Evolutionary conservation across 2,329 filamentous ascomycete species (phyloP).

Genomic region (Paramyrothecium sp.): DNA sequence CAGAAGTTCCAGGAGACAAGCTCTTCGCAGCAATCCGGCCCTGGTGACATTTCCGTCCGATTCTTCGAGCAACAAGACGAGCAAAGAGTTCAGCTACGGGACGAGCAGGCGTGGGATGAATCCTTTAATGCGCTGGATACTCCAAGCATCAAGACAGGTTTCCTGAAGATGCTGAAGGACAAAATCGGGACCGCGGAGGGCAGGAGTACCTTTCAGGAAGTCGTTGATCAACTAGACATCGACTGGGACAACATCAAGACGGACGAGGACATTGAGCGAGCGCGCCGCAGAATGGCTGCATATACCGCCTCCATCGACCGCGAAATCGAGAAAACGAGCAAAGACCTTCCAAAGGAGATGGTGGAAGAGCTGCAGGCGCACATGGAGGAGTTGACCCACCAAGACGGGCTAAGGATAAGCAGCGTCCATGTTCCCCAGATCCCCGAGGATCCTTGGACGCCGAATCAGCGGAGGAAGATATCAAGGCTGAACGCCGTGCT

Average conservation of each 20-base stretch:
- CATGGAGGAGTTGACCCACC: slow-evolving; percentile 20
- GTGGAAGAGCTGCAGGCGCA: slow-evolving; percentile 28
- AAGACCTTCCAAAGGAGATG: slow-evolving; percentile 29
- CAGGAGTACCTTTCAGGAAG: slow-evolving; percentile 29
- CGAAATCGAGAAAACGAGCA: slow-evolving; percentile 28
- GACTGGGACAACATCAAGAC: slow-evolving; percentile 28
- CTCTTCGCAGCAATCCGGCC: slow-evolving; percentile 10
- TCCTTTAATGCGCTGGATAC: slow-evolving; percentile 34
- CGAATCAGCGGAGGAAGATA: slow-evolving; percentile 36
- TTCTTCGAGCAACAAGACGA: slow-evolving; percentile 48
- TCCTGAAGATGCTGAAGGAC: slow-evolving; percentile 34
- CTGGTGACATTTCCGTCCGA: slow-evolving; percentile 32
- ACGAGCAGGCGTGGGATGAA: slow-evolving; percentile 38
- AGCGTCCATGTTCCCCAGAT: slow-evolving; percentile 30
- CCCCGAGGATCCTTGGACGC: slow-evolving; percentile 31
- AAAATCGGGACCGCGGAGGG: slow-evolving; percentile 33
- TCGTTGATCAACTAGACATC: slow-evolving; percentile 30
- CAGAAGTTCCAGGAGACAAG: slow-evolving; percentile 24
- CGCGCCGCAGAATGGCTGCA: slow-evolving; percentile 28
- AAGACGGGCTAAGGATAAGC: slow-evolving; percentile 14
- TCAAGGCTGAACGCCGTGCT: slow-evolving; percentile 32
- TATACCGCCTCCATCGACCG: slow-evolving; percentile 33
- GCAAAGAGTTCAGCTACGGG: slow-evolving; percentile 33
- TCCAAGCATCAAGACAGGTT: slow-evolving; percentile 31
- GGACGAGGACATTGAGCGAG: slow-evolving; percentile 30